phyloP scores from a whole-genome alignment of 352 stramenopile genomes.

The Phytophthora macrochlamydospora region DNA sequence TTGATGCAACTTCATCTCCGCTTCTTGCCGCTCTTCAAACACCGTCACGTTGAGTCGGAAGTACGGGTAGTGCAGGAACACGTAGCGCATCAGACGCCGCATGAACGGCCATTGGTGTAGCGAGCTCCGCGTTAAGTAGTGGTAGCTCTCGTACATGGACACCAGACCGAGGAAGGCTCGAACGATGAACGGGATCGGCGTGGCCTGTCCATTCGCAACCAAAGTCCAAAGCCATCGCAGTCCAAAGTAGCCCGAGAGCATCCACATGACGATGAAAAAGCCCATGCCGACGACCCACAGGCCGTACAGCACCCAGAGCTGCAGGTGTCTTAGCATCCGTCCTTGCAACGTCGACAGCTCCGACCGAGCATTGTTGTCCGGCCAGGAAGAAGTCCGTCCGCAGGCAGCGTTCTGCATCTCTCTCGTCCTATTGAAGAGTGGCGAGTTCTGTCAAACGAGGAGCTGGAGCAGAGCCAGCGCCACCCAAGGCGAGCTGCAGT shows the following conservation, averaged over 20 bases:
- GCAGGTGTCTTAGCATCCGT: slow-evolving; percentile 6
- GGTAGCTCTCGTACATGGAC: slow-evolving; percentile 49
- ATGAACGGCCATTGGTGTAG: slow-evolving; percentile 48
- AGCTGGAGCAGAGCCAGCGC: not conserved
- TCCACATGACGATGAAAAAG: slow-evolving; percentile 13
- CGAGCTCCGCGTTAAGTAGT: slow-evolving; percentile 18
- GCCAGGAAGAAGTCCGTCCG: slow-evolving; percentile 12
- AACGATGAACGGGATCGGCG: slow-evolving; percentile 1
- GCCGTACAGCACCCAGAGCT: slow-evolving; percentile 20
- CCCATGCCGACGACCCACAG: slow-evolving; percentile 31
- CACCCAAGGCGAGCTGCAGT: not conserved
- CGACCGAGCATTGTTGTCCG: slow-evolving; percentile 22
- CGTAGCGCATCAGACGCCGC: slow-evolving; percentile 39
- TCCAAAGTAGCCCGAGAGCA: slow-evolving; percentile 3
- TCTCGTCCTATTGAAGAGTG: no score
- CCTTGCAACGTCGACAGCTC: slow-evolving; percentile 18
- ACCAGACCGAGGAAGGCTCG: slow-evolving; percentile 31
- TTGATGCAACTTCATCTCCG: slow-evolving; percentile 28
- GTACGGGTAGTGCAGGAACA: slow-evolving; percentile 55
- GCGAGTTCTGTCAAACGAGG: not conserved
- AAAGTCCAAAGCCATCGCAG: slow-evolving; percentile 9
- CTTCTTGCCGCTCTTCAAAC: slow-evolving; percentile 38
- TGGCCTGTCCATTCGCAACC: slow-evolving; percentile 3
- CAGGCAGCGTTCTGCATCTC: not conserved
- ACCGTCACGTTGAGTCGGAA: slow-evolving; percentile 49